phyloP scores from a whole-genome alignment of 1,284 basidiomycete species.

The Malassezia psittaci region DNA sequence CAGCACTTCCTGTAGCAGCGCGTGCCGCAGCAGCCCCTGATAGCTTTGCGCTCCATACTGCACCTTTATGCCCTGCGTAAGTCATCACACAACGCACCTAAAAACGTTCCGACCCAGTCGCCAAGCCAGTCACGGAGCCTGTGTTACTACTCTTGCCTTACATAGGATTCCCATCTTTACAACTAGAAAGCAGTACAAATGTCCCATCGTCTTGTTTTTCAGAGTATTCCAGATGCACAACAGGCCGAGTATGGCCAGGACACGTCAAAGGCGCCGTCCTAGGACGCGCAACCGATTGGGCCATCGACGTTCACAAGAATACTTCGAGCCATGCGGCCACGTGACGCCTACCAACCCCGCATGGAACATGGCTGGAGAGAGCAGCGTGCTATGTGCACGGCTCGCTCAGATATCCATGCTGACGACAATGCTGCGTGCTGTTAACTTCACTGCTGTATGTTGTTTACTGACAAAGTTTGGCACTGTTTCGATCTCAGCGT shows the following conservation, averaged over 20 bases:
- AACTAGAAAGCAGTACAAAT: slow-evolving; percentile 41
- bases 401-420: slow-evolving; percentile 4
- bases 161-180: slow-evolving; percentile 48
- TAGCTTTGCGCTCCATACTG: slow-evolving; percentile 93
- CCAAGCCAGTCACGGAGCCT: slow-evolving; percentile 54
- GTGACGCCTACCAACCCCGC: neutral
- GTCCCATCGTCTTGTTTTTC: slow-evolving; percentile 56
- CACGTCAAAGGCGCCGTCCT: slow-evolving; percentile 51
- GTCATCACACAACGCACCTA: slow-evolving; percentile 52
- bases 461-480: slow-evolving; percentile 2
- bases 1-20: slow-evolving; percentile 86
- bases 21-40: slow-evolving; percentile 58
- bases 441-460: slow-evolving; percentile 7
- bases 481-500: slow-evolving; percentile 11
- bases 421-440: neutral
- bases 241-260: slow-evolving; percentile 60
- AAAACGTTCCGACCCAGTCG: slow-evolving; percentile 96
- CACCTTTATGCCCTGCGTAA: slow-evolving; percentile 73
- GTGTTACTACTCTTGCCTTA: slow-evolving; percentile 1
- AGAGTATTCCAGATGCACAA: slow-evolving; percentile 88
- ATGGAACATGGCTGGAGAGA: neutral
- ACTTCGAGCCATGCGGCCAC: neutral
- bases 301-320: neutral
- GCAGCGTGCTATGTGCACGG: slow-evolving; percentile 4
- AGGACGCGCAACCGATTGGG: neutral